These are phyloP conservation scores for Penicillium malachiteum DNA, from an alignment of 495 filamentous ascomycete genomes.

Conservation along the genomic window DNA sequence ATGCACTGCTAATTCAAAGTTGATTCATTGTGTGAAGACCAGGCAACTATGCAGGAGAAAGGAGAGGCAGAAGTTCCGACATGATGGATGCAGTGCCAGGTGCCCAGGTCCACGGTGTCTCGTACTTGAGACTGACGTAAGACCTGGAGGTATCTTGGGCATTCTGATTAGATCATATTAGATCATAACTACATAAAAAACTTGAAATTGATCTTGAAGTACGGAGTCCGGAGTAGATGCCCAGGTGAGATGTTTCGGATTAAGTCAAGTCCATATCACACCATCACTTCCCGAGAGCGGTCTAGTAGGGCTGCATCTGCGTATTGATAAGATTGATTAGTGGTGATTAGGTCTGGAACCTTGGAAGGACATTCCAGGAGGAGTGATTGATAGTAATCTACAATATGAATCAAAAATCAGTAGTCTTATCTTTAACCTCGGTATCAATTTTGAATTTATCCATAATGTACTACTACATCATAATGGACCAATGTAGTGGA, in stretches of 20 bases:
- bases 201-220: too few relatives aligned
- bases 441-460: background rate
- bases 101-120: too few relatives aligned
- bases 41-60: too few relatives aligned
- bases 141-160: too few relatives aligned
- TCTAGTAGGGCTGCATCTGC: background rate
- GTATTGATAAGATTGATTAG: constrained; percentile 4
- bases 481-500: too few relatives aligned
- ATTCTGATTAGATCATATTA: too few relatives aligned
- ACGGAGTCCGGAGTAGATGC: background rate
- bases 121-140: too few relatives aligned
- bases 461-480: background rate
- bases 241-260: background rate
- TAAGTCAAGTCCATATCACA: background rate
- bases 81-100: too few relatives aligned
- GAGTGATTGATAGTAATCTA: background rate
- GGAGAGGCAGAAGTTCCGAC: too few relatives aligned
- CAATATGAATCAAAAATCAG: background rate
- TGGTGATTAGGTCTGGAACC: background rate
- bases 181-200: too few relatives aligned
- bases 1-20: too few relatives aligned
- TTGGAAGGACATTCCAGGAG: background rate
- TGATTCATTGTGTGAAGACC: too few relatives aligned
- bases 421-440: background rate
- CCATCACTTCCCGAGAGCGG: background rate